A percentile compares a stretch with the other conserved stretches of the same genome.
phyloP scores from a whole-genome alignment of 768 basidiomycete genomes.

The Termitomyces sp. region DNA sequence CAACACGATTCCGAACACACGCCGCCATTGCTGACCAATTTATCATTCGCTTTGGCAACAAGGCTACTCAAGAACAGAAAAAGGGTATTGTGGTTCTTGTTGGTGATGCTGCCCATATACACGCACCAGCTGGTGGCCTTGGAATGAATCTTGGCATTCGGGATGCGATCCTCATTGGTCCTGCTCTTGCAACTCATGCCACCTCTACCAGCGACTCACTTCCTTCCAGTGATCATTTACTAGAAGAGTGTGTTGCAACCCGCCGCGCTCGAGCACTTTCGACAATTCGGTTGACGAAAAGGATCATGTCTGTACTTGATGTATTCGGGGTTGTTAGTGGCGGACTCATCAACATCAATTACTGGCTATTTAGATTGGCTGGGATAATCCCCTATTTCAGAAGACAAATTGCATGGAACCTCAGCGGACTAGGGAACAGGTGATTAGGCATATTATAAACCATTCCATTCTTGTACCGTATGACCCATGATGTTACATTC shows the following conservation, averaged over 20 bases:
- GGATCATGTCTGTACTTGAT: slow-evolving; percentile 17
- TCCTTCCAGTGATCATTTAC: slow-evolving; percentile 23
- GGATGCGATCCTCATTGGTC: slow-evolving; percentile 45
- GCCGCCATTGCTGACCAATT: slow-evolving; percentile 39
- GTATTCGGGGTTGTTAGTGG: slow-evolving; percentile 2
- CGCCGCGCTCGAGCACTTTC: slow-evolving; percentile 37
- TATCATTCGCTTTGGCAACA: slow-evolving; percentile 23
- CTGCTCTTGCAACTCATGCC: slow-evolving; percentile 34
- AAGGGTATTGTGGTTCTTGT: slow-evolving; percentile 16
- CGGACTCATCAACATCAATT: slow-evolving; percentile 6
- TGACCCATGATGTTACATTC: background rate
- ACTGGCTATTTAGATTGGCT: slow-evolving; percentile 15
- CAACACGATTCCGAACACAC: slow-evolving; percentile 44
- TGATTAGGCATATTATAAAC: background rate
- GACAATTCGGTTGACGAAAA: slow-evolving; percentile 39
- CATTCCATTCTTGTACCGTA: too few relatives aligned
- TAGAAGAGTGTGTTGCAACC: slow-evolving; percentile 30
- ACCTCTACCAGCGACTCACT: slow-evolving; percentile 11
- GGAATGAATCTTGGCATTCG: slow-evolving; percentile 61
- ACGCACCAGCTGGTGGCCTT: slow-evolving; percentile 52
- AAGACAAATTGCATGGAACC: slow-evolving; percentile 15
- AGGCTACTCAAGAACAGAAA: background rate
- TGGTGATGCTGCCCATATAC: slow-evolving; percentile 44
- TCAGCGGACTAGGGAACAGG: slow-evolving; percentile 20
- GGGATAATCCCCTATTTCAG: slow-evolving; percentile 14